These are phyloP conservation scores for Stephania cephalantha DNA, from an alignment of 164 flowering plant species.

Conservation along the genomic window DNA sequence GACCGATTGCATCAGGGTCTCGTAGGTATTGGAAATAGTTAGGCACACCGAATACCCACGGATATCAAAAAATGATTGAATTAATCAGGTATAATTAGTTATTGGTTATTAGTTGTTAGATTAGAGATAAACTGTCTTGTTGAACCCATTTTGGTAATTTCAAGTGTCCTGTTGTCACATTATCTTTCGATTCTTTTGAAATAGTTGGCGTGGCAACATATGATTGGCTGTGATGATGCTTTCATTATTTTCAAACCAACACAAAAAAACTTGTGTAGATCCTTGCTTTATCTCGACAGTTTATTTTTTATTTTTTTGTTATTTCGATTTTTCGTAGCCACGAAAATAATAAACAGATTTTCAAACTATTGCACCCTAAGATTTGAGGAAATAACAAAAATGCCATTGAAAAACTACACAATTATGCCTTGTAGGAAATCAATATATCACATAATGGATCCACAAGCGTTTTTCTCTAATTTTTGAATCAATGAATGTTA, in stretches of 20 bases:
- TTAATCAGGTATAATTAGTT: too few relatives aligned
- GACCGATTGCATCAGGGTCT: too few relatives aligned
- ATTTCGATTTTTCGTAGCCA: constrained; percentile 3
- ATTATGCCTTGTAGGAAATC: too few relatives aligned
- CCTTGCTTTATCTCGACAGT: constrained; percentile 10
- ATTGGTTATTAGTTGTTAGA: too few relatives aligned
- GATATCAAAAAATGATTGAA: too few relatives aligned
- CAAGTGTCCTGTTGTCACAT: background rate
- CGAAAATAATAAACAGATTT: background rate
- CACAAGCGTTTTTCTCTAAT: too few relatives aligned
- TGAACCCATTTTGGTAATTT: background rate
- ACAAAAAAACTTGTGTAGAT: constrained; percentile 6
- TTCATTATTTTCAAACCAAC: constrained; percentile 3
- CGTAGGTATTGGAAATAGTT: too few relatives aligned
- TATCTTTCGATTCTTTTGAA: background rate
- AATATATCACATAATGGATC: too few relatives aligned
- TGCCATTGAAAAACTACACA: background rate
- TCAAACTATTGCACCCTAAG: background rate
- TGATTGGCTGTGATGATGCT: background rate
- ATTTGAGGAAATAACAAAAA: background rate
- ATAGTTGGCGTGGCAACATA: background rate
- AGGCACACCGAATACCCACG: too few relatives aligned
- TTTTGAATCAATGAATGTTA: too few relatives aligned
- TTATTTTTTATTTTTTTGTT: background rate
- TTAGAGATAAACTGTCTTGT: too few relatives aligned